Evolutionary conservation across 441 rosid species (phyloP), one percentile per base, ranked within the genome.

Genomic region (Isatis lusitanica): DNA sequence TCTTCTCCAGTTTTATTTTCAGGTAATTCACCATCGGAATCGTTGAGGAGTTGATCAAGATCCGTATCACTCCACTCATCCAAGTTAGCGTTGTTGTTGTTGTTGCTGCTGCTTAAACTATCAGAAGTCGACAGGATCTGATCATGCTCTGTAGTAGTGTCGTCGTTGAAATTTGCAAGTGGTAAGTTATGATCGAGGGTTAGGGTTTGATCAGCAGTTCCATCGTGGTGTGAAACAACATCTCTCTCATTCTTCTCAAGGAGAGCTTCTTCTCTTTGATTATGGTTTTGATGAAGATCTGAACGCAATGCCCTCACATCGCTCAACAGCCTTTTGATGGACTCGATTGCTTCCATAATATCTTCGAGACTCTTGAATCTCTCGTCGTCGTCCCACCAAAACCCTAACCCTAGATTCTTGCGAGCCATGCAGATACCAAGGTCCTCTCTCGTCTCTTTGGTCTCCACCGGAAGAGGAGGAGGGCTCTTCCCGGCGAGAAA

Each of bases 351-450:
- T 0, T 68, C 1, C 13, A 3, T 43, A 4, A 57, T 1, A 9
- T 43, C 64, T 31, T 44, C 9, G 0, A 21, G 57, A 44, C 33
- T 33, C 44, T 57, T 15, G 4, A 55, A 69, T 18, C 0, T 8
- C 6, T 0, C 0, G 7, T 57, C 73, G 10, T 69, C 21, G 0
- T 69, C 26, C 73, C 73, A 69, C 73, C 73, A 69, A 12, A 17
- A 13, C 46, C 35, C 73, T 68, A 68, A 42, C 18, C 65, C 65
- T 18, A 69, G 65, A 12, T 30, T 4, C 7, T 17, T 43, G 0
- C 55, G 44, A 16, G 56, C 10, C 21, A 69, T 3, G 0, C 35
- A 53, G 0, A 40, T 0, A 15, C 15, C 47, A 3, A 44, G 18
- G 5, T 70, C 74, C 0, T 69, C 66, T 13, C 38, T 46, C 58